phyloP scores from a whole-genome alignment of 352 stramenopile species.

The Phytophthora uliginosa region DNA sequence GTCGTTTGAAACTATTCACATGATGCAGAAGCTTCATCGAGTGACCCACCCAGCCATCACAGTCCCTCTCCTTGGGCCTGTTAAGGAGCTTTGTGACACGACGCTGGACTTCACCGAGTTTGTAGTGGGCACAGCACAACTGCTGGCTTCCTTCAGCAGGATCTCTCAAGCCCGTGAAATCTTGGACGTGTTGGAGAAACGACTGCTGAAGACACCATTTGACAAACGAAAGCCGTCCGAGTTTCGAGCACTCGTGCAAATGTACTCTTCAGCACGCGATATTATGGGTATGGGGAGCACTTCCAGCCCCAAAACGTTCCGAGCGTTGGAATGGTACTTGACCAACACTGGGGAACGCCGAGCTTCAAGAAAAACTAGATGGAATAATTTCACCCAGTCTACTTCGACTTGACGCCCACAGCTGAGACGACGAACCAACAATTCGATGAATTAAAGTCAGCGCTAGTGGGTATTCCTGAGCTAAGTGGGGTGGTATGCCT shows the following conservation, averaged over 20 bases:
- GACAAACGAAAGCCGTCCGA: neutral
- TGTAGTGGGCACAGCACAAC: conserved; percentile 4
- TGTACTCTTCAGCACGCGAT: conserved; percentile 6
- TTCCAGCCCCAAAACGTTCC: conserved; percentile 1
- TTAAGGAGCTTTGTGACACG: no score
- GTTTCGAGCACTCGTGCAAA: conserved; percentile 17
- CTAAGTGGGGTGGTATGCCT: conserved; percentile 16
- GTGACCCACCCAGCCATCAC: no score
- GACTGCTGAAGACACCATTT: conserved; percentile 22
- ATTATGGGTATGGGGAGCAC: conserved; percentile 11
- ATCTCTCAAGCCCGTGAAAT: conserved; percentile 20
- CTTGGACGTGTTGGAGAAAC: conserved; percentile 27
- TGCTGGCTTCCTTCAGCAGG: conserved; percentile 16
- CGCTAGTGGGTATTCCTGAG: neutral
- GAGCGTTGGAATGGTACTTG: conserved; percentile 24
- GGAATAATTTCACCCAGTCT: conserved; percentile 1
- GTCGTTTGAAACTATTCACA: no score
- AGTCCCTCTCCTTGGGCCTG: no score
- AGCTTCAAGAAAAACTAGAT: conserved; percentile 7
- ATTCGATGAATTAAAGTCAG: conserved; percentile 6
- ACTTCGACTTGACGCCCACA: neutral
- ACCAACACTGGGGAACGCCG: neutral
- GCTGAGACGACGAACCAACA: neutral
- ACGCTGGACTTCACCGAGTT: neutral
- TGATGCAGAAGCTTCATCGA: no score